A percentile compares a stretch with the other conserved stretches of the same genome.
Evolutionary conservation across 1,284 basidiomycete species (phyloP).

Genomic region (Farysia itapuensis): DNA sequence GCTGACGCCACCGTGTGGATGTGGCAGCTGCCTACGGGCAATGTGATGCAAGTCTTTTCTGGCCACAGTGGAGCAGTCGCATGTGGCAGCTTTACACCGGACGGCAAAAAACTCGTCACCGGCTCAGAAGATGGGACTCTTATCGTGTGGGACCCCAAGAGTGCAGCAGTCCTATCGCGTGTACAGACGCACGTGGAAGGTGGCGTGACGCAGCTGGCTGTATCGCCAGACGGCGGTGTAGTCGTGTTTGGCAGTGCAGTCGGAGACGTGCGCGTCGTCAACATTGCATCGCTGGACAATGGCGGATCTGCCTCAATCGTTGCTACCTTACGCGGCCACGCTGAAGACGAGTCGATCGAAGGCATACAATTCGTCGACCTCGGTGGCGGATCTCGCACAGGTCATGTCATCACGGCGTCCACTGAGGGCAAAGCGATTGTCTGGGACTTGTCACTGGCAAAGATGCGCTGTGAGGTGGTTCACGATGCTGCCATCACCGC

Average conservation of each 20-base stretch:
- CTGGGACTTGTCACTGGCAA: conserved; percentile 80
- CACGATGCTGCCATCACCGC: conserved; percentile 39
- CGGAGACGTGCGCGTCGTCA: conserved; percentile 81
- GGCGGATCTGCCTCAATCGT: conserved; percentile 71
- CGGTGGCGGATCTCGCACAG: conserved; percentile 65
- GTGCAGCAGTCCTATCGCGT: conserved; percentile 76
- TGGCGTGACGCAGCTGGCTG: conserved; percentile 81
- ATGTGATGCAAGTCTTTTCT: conserved; percentile 91
- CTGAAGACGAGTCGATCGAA: conserved; percentile 86
- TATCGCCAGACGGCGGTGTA: conserved; percentile 70
- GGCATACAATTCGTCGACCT: conserved; percentile 82
- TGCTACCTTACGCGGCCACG: conserved; percentile 77
- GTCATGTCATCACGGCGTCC: conserved; percentile 78
- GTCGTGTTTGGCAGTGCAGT: conserved; percentile 83
- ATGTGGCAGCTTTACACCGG: conserved; percentile 87
- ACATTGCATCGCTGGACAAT: conserved; percentile 68
- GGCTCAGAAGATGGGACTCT: conserved; percentile 80
- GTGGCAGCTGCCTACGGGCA: conserved; percentile 92
- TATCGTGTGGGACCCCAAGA: conserved; percentile 89
- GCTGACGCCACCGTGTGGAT: conserved; percentile 96
- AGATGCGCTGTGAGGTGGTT: conserved; percentile 38
- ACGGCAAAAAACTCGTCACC: conserved; percentile 75
- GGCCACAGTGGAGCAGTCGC: conserved; percentile 84
- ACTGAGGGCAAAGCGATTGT: conserved; percentile 93
- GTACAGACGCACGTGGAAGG: conserved; percentile 68